Evolutionary conservation across 345 rosid species (phyloP), one percentile per base, ranked within the genome.

Genomic region (Eutrema japonicum): DNA sequence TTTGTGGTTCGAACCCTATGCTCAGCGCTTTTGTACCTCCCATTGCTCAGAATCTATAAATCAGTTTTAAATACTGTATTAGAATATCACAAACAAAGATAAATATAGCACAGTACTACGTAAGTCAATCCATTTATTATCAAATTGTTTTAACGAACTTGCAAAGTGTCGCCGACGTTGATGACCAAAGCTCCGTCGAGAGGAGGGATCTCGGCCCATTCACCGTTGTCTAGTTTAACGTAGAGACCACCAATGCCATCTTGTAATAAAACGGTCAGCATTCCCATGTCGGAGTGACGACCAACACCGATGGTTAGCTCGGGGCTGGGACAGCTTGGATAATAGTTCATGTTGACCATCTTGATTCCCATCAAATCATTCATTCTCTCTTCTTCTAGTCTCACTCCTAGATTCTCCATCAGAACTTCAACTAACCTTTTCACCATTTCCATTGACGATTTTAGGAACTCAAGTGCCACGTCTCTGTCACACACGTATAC

Each of bases 201-300:
- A 6, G 85, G 82, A 16, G 85, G 83, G 52, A 82, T 77, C 57
- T 81, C 82, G 0, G 76, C 56, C 83, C 83, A 82, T 13, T 70
- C 82, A 13, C 77, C 85, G 3, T 72, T 37, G 41, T 77, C 81
- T 16, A 78, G 58, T 75, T 82, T 87, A 5, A 88, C 88, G 59
- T 85, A 83, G 30, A 88, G 79, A 29, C 92, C 92, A 16, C 92
- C 92, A 29, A 85, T 83, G 7, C 79, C 89, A 46, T 85, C 92
- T 77, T 88, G 89, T 42, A 88, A 40, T 27, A 88, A 74, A 47
- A 88, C 76, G 0, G 92, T 85, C 3, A 88, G 63, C 27, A 77
- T 79, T 1, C 89, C 89, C 80, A 88, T 68, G 53, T 88, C 92
- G 7, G 92, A 88, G 72, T 88, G 89, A 32, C 89, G 83, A 0